These are phyloP conservation scores for Scolecobasidium constrictum DNA, from an alignment of 2,329 filamentous ascomycete genomes.

Conservation along the genomic window DNA sequence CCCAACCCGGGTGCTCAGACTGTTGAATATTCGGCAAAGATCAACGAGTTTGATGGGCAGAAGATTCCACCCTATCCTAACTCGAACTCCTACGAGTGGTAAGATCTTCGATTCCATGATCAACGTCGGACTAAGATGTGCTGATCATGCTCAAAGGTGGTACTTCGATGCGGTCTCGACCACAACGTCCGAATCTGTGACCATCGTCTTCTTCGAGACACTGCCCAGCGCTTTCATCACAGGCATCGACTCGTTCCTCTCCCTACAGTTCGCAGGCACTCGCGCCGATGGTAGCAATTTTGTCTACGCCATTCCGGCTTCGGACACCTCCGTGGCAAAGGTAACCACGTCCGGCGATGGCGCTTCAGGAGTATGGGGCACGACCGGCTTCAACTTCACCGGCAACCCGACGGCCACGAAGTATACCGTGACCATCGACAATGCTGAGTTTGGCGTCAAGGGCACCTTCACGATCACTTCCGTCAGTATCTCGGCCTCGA, in stretches of 20 bases:
- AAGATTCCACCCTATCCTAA: background rate
- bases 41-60: background rate
- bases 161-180: constrained; percentile 3
- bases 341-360: background rate
- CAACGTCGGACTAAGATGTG: no score
- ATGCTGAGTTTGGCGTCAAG: background rate
- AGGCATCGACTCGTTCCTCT: background rate
- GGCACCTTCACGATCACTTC: constrained; percentile 1
- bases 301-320: background rate
- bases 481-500: background rate
- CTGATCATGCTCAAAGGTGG: constrained; percentile 3
- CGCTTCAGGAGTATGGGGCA: background rate
- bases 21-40: background rate
- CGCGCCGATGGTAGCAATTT: constrained; percentile 2
- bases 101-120: no score
- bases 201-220: constrained; percentile 6
- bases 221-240: background rate
- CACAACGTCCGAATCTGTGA: background rate
- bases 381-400: background rate
- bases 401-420: background rate
- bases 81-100: background rate
- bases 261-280: constrained; percentile 1
- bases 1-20: background rate
- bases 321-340: background rate
- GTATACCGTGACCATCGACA: constrained; percentile 1